Evolutionary conservation across 805 yeast genomes (phyloP), one percentile per base, ranked within the genome.

Genomic region (Grigorovia transvaalensis): DNA sequence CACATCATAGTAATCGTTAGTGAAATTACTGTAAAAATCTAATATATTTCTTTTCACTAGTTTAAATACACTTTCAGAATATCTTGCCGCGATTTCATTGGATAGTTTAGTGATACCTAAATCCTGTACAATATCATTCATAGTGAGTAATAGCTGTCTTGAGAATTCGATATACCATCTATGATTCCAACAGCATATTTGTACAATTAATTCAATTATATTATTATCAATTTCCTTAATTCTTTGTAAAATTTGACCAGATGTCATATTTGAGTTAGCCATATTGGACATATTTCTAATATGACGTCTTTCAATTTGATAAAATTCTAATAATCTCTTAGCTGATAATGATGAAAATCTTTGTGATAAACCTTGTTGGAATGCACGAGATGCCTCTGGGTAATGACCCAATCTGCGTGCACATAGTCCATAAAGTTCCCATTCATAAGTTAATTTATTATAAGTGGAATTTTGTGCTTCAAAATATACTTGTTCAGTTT

Each of bases 141-240:
- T 69, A 0, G 81, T 71, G n/a, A 70, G 64, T n/a, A 82, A 63
- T 47, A 88, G 71, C 47, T 73, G 72, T 19, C 95, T 86, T 9
- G 95, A 82, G 63, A 89, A 91, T 57, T 91, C 96, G 56, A 83
- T 79, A 70, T 91, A 95, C 99, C 99, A 93, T 63, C 99, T 80
- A 68, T 90, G 97, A 64, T 88, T 85, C 97, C 98, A 95, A n/a
- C 93, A 95, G n/a, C 84, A 71, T 50, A 93, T 71, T 60, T 85
- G 85, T 40, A 90, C 87, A 52, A 82, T 69, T 20, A 84, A 71
- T 52, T 84, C 88, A 53, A 90, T 72, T 12, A 88, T 79, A 56
- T 75, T 73, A 49, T 74, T 77, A 61, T 82, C 80, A n/a, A 66
- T 51, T 20, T 60, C 67, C 40, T 60, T 57, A 11, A 64, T 53